A percentile compares a stretch with the other conserved stretches of the same genome.
Evolutionary conservation across 768 basidiomycete genomes (phyloP).

Genomic region (Heimioporus sp.): DNA sequence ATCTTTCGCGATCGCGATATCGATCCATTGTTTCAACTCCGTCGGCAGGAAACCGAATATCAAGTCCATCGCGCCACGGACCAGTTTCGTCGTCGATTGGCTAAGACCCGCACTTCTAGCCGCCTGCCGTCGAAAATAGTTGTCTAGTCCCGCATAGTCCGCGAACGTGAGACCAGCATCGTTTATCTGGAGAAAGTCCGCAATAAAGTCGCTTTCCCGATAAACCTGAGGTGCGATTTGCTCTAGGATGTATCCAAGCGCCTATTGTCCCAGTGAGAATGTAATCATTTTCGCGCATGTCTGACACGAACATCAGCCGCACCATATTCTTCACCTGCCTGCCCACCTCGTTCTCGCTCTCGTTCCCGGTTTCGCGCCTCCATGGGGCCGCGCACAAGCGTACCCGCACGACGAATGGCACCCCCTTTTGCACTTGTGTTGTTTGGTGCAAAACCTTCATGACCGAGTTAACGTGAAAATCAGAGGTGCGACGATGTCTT

Average conservation of each 20-base stretch:
- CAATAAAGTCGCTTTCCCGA: conserved; percentile 83
- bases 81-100: conserved; percentile 69
- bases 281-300: background rate
- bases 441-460: conserved; percentile 42
- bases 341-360: conserved; percentile 53
- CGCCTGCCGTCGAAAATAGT: conserved; percentile 93
- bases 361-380: conserved; percentile 47
- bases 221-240: conserved; percentile 76
- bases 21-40: conserved; percentile 85
- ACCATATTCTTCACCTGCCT: conserved; percentile 55
- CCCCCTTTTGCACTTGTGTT: conserved; percentile 42
- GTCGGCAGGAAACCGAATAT: conserved; percentile 91
- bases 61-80: conserved; percentile 88
- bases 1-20: conserved; percentile 73
- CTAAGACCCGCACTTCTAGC: conserved; percentile 65
- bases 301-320: conserved; percentile 62
- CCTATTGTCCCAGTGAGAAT: conserved; percentile 42
- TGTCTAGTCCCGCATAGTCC: conserved; percentile 92
- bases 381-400: conserved; percentile 75
- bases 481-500: conserved; percentile 10
- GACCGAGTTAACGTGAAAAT: background rate
- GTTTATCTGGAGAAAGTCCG: conserved; percentile 90
- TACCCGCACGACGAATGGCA: conserved; percentile 79
- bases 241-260: conserved; percentile 69
- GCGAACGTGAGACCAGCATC: conserved; percentile 89